A percentile compares a stretch with the other conserved stretches of the same genome.
phyloP scores from a whole-genome alignment of 2,329 filamentous ascomycete genomes.

The Verticillium longisporum region DNA sequence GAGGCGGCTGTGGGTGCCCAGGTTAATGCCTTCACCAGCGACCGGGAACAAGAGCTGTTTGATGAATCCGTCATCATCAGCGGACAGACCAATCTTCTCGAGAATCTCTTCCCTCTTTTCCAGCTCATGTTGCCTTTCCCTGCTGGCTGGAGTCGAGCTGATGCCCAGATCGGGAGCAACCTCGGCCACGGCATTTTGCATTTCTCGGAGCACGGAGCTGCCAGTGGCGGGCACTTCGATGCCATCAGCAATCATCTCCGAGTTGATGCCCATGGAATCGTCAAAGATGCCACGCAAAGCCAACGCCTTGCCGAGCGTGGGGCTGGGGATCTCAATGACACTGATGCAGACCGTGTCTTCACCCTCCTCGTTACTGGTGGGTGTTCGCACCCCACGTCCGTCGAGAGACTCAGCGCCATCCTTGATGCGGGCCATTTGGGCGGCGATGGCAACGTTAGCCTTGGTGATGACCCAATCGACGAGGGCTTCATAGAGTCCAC shows the following conservation, averaged over 20 bases:
- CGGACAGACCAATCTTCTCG: conserved; percentile 78
- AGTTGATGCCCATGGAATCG: conserved; percentile 85
- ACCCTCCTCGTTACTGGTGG: conserved; percentile 61
- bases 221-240: conserved; percentile 67
- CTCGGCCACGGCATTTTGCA: conserved; percentile 73
- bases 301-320: conserved; percentile 78
- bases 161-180: conserved; percentile 76
- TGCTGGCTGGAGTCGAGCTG: conserved; percentile 56
- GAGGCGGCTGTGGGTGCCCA: conserved; percentile 72
- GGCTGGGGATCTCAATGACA: conserved; percentile 76
- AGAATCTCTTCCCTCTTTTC: conserved; percentile 79
- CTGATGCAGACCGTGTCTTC: conserved; percentile 86
- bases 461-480: conserved; percentile 92
- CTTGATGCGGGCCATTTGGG: conserved; percentile 62
- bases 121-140: conserved; percentile 69
- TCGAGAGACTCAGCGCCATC: conserved; percentile 63
- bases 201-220: conserved; percentile 80
- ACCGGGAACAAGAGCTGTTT: conserved; percentile 76
- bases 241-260: conserved; percentile 95
- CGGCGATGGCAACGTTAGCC: conserved; percentile 77
- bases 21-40: conserved; percentile 68
- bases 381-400: conserved; percentile 55
- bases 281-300: conserved; percentile 89
- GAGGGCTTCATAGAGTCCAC: conserved; percentile 83
- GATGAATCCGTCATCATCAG: conserved; percentile 76